These are phyloP conservation scores for Cercophora newfieldiana DNA, from an alignment of 495 filamentous ascomycete species.

Conservation along the genomic window DNA sequence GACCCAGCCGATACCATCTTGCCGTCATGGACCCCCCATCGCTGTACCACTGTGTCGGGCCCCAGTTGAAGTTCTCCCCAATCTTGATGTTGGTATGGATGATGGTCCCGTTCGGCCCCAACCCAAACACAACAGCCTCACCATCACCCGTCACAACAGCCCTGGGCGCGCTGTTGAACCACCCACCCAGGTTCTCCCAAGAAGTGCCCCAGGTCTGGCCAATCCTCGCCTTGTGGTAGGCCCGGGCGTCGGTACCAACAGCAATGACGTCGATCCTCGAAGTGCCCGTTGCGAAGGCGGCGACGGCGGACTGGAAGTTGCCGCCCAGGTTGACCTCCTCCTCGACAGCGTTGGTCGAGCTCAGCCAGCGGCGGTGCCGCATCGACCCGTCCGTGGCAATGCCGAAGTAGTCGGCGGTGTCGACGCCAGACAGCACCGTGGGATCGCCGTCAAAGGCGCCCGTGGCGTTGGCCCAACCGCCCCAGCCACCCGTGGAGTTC, in stretches of 20 bases:
- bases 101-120: background rate
- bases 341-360: background rate
- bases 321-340: constrained; percentile 2
- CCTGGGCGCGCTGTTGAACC: background rate
- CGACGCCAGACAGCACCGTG: background rate
- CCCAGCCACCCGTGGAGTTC: background rate
- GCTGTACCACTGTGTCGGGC: background rate
- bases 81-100: background rate
- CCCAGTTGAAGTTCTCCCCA: background rate
- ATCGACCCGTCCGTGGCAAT: background rate
- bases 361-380: background rate
- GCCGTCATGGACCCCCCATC: background rate
- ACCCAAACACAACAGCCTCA: background rate
- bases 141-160: background rate
- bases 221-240: background rate
- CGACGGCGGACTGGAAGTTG: background rate
- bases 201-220: background rate
- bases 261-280: background rate
- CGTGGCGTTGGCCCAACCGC: background rate
- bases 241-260: background rate
- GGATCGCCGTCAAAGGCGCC: background rate
- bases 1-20: background rate
- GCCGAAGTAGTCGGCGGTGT: background rate
- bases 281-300: background rate
- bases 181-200: constrained; percentile 4